Evolutionary conservation across 2,329 filamentous ascomycete genomes (phyloP), one percentile per base, ranked within the genome.

Genomic region (Fusarium verrucosum): DNA sequence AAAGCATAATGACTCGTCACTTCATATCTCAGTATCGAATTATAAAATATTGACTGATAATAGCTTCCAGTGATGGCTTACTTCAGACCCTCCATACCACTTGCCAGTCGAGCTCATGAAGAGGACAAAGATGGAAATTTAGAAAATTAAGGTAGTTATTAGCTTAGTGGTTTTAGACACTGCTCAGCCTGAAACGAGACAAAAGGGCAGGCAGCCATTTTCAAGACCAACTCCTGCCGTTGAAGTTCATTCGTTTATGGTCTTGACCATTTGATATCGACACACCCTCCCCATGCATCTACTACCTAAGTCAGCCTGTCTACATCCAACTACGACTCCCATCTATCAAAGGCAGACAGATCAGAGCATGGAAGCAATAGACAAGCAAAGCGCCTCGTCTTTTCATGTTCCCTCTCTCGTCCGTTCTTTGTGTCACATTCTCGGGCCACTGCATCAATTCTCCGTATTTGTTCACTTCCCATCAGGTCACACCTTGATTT

Each of bases 311-410:
- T 22, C 19, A 22, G 22, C 44, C 16, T n/a, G n/a, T n/a, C 11
- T 16, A 14, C 16, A 41, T 41, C 16, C 19, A 42, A 42, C n/a
- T 14, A 23, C 17, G 10, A 25, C 28, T 14, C 22, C 10, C 44
- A 13, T 36, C 17, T 6, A 20, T 17, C 33, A 19, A 16, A 40
- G 23, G 13, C 7, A 26, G 16, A n/a, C 40, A 28, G 40, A 14
- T 17, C 17, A 25, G 23, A 52, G 58, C 45, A n/a, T n/a, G n/a
- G n/a, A 57, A 38, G 30, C 33, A 49, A 35, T 47, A 33, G 44
- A 38, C 11, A 60, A 43, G 30, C 16, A 26, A 55, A 54, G 28
- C 36, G 28, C 28, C 41, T 64, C 44, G 59, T 28, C 60, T 47
- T 41, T 33, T 19, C 16, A 23, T 5, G 4, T 30, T 23, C 25